A percentile compares a stretch with the other conserved stretches of the same genome.
phyloP scores from a whole-genome alignment of 1,284 basidiomycete genomes.

The Moniliella sp. region DNA sequence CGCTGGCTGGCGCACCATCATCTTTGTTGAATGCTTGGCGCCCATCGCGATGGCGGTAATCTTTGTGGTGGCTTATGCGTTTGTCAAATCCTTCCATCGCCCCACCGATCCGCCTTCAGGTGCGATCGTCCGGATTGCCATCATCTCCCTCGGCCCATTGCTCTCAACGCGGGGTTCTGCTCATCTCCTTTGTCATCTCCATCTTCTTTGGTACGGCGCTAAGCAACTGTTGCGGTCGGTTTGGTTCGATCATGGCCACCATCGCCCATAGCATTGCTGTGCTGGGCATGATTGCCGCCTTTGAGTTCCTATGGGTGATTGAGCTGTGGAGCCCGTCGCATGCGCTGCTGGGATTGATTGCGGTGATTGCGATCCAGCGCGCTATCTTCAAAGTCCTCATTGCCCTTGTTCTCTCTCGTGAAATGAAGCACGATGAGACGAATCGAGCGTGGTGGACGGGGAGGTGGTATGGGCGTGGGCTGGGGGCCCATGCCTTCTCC shows the following conservation, averaged over 20 bases:
- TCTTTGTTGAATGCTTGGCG: conserved; percentile 23
- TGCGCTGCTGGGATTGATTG: conserved; percentile 40
- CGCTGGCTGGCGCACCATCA: conserved; percentile 28
- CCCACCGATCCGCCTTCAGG: conserved; percentile 35
- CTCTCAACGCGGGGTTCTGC: conserved; percentile 73
- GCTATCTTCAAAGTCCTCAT: conserved; percentile 34
- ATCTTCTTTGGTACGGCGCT: conserved; percentile 76
- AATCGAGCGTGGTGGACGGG: conserved; percentile 34
- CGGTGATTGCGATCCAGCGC: conserved; percentile 33
- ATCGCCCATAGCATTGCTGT: conserved; percentile 29
- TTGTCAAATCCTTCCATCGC: conserved; percentile 29
- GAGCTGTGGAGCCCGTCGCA: conserved; percentile 78
- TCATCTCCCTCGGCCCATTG: conserved; percentile 82
- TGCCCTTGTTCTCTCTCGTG: conserved; percentile 26
- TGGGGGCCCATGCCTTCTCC: conserved; percentile 30
- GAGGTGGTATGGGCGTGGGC: conserved; percentile 31
- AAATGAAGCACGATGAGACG: conserved; percentile 33
- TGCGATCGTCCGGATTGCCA: conserved; percentile 70
- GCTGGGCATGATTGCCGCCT: conserved; percentile 15
- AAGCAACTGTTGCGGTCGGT: conserved; percentile 42
- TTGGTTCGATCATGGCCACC: conserved; percentile 30
- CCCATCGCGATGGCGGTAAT: conserved; percentile 27
- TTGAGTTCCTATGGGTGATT: conserved; percentile 62
- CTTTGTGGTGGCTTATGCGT: conserved; percentile 28
- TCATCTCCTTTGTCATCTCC: conserved; percentile 71